phyloP scores from a whole-genome alignment of 495 filamentous ascomycete genomes.

The Patellaria atrata region DNA sequence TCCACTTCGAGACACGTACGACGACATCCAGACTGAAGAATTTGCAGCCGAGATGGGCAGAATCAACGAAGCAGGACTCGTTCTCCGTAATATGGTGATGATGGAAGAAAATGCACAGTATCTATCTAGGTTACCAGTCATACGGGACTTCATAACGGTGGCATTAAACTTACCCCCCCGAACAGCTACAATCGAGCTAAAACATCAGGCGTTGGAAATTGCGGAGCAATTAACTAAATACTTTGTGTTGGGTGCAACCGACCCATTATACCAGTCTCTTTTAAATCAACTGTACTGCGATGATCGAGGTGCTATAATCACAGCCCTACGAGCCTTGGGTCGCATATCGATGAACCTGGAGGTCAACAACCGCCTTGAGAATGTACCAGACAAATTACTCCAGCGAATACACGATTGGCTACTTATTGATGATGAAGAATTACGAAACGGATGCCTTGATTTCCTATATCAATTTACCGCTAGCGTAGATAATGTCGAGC shows the following conservation, averaged over 20 bases:
- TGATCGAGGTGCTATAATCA: constrained; percentile 77
- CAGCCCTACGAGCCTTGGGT: constrained; percentile 67
- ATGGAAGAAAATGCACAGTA: constrained; percentile 76
- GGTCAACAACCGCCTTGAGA: constrained; percentile 58
- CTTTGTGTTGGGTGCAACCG: constrained; percentile 51
- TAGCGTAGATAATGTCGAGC: constrained; percentile 69
- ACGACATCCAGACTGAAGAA: constrained; percentile 60
- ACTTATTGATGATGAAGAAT: constrained; percentile 80
- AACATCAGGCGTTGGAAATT: constrained; percentile 84
- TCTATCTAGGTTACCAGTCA: constrained; percentile 52
- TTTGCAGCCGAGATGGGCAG: constrained; percentile 51
- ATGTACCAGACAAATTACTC: constrained; percentile 50
- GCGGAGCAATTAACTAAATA: constrained; percentile 80
- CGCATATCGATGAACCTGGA: constrained; percentile 78
- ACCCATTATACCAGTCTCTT: constrained; percentile 67
- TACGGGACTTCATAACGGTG: constrained; percentile 71
- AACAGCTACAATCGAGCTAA: constrained; percentile 66
- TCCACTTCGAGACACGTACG: constrained; percentile 37
- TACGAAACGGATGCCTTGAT: constrained; percentile 73
- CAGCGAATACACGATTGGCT: constrained; percentile 64
- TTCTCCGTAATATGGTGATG: constrained; percentile 87
- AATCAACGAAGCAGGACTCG: constrained; percentile 74
- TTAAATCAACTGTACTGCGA: constrained; percentile 51
- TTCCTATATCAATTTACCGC: constrained; percentile 94
- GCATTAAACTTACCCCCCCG: constrained; percentile 62